Base-by-base conservation (phyloP, 257 asterid species). In the Fraxinus pennsylvanica region DNA sequence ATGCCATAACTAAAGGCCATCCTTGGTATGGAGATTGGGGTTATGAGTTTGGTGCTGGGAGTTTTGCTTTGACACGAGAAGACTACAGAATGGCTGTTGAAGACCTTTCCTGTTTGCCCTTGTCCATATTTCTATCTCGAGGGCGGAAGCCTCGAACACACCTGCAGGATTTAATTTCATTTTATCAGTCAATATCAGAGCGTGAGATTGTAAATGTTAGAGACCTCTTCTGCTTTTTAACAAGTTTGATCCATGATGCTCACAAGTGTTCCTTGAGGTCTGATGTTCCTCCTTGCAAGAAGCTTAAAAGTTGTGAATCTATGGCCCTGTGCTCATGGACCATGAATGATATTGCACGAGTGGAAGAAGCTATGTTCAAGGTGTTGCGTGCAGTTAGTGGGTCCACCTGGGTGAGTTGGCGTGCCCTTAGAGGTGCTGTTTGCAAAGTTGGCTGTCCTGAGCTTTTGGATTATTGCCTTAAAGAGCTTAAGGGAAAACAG, bases 11-110 rank as follows among this genome's bases (percentile, higher is more conserved):
- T 63, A 87, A 90, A 80, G 98, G 97, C 36, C 94, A 81, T 74
- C 94, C 99, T 6, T 95, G 99, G 99, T 95, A 95, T 83, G 98
- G 99, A 41, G 90, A 91, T 14, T 95, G 99, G 99, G 99, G 94
- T 65, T 95, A 95, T 84, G 86, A 87, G 85, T 95, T 95, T 81
- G 98, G 97, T 43, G 86, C 97, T 57, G 97, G 98, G 70, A 93
- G 99, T 82, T 93, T 86, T 79, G 93, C 89, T 27, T 79, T 89
- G 81, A 90, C 95, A 38, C 78, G 43, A 12, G 91, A 88, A 27
- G 90, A 92, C 78, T 95, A 91, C 52, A 83, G 78, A 61, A 61
- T 71, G 74, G 97, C 97, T 38, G 85, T 93, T 6, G 82, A 79
- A 30, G 87, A 68, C 84, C 93, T 93, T 21, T 89, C 97, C 50